Conservation (phyloP, 2,329 filamentous ascomycete genomes). For the Alternaria sp. region DNA sequence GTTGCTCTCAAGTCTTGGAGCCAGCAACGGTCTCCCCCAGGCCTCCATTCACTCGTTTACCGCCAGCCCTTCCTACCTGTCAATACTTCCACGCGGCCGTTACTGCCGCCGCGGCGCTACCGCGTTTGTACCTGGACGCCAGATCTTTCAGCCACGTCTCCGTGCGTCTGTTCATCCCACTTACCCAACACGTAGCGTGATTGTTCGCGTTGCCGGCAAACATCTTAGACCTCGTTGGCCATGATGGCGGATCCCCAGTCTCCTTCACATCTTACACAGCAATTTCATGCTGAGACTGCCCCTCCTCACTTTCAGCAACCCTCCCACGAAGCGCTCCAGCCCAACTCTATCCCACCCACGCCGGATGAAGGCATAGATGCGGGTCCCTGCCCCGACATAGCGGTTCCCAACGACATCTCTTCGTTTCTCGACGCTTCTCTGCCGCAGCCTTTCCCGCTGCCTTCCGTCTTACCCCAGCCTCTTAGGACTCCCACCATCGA, state of each 20-base stretch:
- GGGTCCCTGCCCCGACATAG: conserved; percentile 24
- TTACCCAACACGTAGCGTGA: conserved; percentile 23
- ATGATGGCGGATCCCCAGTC: conserved; percentile 27
- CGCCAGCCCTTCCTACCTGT: conserved; percentile 7
- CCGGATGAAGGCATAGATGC: conserved; percentile 28
- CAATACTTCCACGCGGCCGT: conserved; percentile 24
- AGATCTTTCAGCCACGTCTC: conserved; percentile 39
- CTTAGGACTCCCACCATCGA: conserved; percentile 40
- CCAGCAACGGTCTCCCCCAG: conserved; percentile 1
- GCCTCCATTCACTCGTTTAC: conserved; percentile 8
- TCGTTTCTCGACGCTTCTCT: conserved; percentile 42
- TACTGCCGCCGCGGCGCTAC: conserved; percentile 30
- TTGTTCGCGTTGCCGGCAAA: conserved; percentile 21
- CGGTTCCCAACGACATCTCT: conserved; percentile 25
- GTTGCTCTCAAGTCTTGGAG: neutral
- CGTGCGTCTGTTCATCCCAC: conserved; percentile 27
- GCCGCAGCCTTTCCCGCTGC: conserved; percentile 41
- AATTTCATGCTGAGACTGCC: conserved; percentile 22
- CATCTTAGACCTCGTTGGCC: conserved; percentile 18
- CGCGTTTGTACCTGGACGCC: conserved; percentile 32
- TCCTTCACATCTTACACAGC: conserved; percentile 20
- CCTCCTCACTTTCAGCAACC: conserved; percentile 11
- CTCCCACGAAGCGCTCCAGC: conserved; percentile 4
- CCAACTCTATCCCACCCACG: conserved; percentile 30
- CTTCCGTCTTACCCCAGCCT: conserved; percentile 32